These are phyloP conservation scores for Trichoderma virens DNA, from an alignment of 495 filamentous ascomycete genomes.

Conservation along the genomic window DNA sequence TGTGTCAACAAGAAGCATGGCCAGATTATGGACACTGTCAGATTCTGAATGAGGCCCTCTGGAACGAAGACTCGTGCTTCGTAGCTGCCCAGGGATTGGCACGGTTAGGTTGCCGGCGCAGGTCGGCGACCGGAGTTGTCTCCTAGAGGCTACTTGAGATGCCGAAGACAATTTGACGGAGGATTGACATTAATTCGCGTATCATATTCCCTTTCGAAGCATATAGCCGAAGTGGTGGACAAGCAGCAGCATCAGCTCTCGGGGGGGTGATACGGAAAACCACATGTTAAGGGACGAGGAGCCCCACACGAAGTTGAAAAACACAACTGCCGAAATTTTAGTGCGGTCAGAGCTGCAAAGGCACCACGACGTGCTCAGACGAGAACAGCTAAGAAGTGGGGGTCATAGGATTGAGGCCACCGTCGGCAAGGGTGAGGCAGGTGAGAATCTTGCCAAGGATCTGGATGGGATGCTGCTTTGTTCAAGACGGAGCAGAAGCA, in stretches of 20 bases:
- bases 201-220: neutral
- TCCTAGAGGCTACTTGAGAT: neutral
- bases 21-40: neutral
- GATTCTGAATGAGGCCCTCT: neutral
- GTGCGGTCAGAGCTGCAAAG: slow-evolving; percentile 3
- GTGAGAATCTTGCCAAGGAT: neutral
- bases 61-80: neutral
- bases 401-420: neutral
- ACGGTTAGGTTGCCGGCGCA: neutral
- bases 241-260: neutral
- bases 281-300: neutral
- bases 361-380: neutral
- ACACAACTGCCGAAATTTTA: slow-evolving; percentile 9
- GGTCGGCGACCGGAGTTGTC: neutral
- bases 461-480: neutral
- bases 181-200: neutral
- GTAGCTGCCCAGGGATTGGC: neutral
- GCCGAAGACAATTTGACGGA: neutral
- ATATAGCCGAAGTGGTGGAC: neutral
- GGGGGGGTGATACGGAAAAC: neutral
- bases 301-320: neutral
- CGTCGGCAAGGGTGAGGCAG: neutral
- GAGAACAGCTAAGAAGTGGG: neutral
- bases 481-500: no score
- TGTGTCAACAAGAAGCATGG: neutral